Evolutionary conservation across 352 stramenopile species (phyloP).

Genomic region (Globisporangium alternatum): DNA sequence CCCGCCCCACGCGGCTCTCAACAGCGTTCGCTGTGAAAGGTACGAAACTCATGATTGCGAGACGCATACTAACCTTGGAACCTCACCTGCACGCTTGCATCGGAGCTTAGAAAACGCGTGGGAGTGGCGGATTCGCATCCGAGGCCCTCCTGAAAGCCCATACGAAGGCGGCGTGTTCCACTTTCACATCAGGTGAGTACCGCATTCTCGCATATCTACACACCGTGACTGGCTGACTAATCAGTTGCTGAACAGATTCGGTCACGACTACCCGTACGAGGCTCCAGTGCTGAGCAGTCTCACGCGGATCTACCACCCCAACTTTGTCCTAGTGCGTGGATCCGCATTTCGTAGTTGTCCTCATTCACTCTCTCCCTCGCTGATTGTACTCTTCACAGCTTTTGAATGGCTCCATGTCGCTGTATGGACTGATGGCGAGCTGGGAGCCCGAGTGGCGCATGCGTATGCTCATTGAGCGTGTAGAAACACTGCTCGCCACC

Average conservation of each 20-base stretch:
- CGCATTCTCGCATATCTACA: background rate
- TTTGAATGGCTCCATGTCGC: background rate
- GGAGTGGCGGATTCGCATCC: background rate
- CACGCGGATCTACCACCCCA: background rate
- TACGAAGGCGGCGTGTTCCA: background rate
- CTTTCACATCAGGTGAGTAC: background rate
- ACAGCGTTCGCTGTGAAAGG: background rate
- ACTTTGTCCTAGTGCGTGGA: background rate
- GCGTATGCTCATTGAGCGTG: background rate
- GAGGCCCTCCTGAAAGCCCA: background rate
- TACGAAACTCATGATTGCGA: background rate
- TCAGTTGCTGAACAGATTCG: background rate
- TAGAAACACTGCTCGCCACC: background rate
- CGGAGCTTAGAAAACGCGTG: background rate
- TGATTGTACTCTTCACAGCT: background rate
- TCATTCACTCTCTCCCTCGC: background rate
- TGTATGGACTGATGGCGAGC: background rate
- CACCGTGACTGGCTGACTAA: background rate
- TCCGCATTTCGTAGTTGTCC: background rate
- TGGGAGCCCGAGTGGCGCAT: background rate
- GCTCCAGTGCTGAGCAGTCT: background rate
- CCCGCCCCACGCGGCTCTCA: background rate
- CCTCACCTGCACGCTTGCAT: background rate
- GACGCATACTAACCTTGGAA: no score
- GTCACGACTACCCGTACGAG: background rate